These are phyloP conservation scores for Ceratobasidium sp. DNA, from an alignment of 1,284 basidiomycete genomes.

Conservation along the genomic window DNA sequence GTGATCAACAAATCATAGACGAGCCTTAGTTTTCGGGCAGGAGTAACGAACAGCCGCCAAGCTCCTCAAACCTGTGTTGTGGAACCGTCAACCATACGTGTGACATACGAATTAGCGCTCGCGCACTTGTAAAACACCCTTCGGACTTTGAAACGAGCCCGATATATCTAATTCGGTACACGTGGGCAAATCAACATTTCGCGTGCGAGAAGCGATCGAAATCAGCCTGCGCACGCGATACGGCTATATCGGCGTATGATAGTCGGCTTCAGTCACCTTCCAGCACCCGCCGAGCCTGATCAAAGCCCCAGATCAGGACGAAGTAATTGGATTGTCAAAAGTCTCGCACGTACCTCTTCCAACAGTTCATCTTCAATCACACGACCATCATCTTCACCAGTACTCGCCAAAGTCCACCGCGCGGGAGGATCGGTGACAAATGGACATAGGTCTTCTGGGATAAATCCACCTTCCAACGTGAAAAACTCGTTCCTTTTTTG, in stretches of 20 bases:
- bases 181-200: slow-evolving; percentile 17
- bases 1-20: slow-evolving; percentile 12
- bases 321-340: neutral
- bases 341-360: slow-evolving; percentile 30
- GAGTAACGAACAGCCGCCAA: slow-evolving; percentile 16
- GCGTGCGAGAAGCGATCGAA: slow-evolving; percentile 23
- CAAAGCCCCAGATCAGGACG: slow-evolving; percentile 19
- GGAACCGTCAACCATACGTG: neutral
- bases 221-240: slow-evolving; percentile 21
- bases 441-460: slow-evolving; percentile 80
- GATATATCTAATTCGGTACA: slow-evolving; percentile 18
- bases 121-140: neutral
- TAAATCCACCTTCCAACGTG: slow-evolving; percentile 70
- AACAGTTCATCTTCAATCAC: slow-evolving; percentile 25
- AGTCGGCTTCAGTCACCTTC: slow-evolving; percentile 18
- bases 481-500: slow-evolving; percentile 73
- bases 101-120: neutral
- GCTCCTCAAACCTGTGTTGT: neutral
- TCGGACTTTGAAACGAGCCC: slow-evolving; percentile 6
- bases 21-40: neutral
- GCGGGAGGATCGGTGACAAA: slow-evolving; percentile 73
- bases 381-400: slow-evolving; percentile 45
- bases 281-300: slow-evolving; percentile 33
- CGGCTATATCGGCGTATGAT: slow-evolving; percentile 12
- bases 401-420: slow-evolving; percentile 42